These are phyloP conservation scores for Baorangia bicolor DNA, from an alignment of 768 basidiomycete genomes.

Conservation along the genomic window DNA sequence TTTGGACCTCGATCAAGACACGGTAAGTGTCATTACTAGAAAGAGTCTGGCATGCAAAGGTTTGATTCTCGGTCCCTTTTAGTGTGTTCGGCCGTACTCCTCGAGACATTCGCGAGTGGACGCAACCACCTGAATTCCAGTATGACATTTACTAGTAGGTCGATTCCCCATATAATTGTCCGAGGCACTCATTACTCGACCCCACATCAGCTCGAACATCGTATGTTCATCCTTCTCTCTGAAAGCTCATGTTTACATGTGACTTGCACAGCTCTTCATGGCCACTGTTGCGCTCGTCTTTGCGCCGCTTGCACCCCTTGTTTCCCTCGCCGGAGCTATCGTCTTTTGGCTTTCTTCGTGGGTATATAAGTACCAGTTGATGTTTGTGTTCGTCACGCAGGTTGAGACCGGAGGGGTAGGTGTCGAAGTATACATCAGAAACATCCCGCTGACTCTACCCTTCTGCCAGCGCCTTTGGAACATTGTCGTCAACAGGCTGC, in stretches of 20 bases:
- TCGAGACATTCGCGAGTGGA: constrained; percentile 87
- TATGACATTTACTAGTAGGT: constrained; percentile 83
- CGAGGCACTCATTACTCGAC: neutral
- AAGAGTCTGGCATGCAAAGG: neutral
- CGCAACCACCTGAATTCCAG: constrained; percentile 86
- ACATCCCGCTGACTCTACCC: neutral
- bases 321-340: constrained; percentile 74
- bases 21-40: constrained; percentile 42
- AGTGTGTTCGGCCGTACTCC: constrained; percentile 87
- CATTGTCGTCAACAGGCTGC: constrained; percentile 84
- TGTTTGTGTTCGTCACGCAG: constrained; percentile 88
- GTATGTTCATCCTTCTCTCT: constrained; percentile 34
- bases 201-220: constrained; percentile 48
- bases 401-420: constrained; percentile 93
- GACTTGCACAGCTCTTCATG: constrained; percentile 66
- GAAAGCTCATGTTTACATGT: constrained; percentile 6
- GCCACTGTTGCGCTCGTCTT: constrained; percentile 93
- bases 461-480: constrained; percentile 82
- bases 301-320: constrained; percentile 91
- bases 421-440: constrained; percentile 13
- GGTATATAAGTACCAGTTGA: constrained; percentile 95
- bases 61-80: constrained; percentile 1
- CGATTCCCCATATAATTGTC: neutral
- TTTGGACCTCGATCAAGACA: constrained; percentile 84
- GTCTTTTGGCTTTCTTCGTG: constrained; percentile 87